These are phyloP conservation scores for Zygnema cylindricum DNA, from an alignment of 139 green algal species.

Conservation along the genomic window DNA sequence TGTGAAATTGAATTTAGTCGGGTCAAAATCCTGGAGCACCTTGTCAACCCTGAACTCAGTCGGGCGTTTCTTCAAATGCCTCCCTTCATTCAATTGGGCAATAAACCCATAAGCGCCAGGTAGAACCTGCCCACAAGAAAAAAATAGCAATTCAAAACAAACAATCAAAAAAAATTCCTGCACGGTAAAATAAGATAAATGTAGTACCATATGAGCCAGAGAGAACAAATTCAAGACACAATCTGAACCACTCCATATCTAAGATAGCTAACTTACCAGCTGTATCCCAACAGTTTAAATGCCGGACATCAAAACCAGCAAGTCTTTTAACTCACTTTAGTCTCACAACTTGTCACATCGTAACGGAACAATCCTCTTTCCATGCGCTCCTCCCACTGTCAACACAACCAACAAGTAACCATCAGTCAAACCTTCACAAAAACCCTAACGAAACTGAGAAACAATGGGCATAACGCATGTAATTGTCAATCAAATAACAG, in stretches of 20 bases:
- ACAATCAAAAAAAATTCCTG: no score
- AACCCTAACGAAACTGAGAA: no score
- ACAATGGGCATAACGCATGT: no score
- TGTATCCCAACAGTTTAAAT: not conserved
- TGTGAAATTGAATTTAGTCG: constrained; percentile 96
- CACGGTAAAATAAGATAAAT: no score
- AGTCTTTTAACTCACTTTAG: constrained; percentile 74
- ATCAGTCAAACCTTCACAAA: no score
- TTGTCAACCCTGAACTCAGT: constrained; percentile 96
- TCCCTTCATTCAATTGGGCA: constrained; percentile 94
- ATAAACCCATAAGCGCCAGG: constrained; percentile 84
- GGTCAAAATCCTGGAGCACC: constrained; percentile 89
- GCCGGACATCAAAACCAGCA: not conserved
- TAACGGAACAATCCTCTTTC: constrained; percentile 85
- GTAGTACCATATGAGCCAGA: no score
- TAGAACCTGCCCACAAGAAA: constrained; percentile 69
- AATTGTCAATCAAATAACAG: no score
- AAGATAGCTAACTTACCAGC: not conserved
- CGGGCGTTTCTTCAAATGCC: constrained; percentile 92
- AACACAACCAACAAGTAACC: no score
- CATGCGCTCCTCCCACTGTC: constrained; percentile 67
- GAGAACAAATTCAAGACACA: constrained; percentile 1
- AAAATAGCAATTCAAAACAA: no score
- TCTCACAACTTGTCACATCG: constrained; percentile 89
- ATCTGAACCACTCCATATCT: no score